Evolutionary conservation across 768 basidiomycete genomes (phyloP), one percentile per base, ranked within the genome.

Genomic region (Boletellus ananiceps): DNA sequence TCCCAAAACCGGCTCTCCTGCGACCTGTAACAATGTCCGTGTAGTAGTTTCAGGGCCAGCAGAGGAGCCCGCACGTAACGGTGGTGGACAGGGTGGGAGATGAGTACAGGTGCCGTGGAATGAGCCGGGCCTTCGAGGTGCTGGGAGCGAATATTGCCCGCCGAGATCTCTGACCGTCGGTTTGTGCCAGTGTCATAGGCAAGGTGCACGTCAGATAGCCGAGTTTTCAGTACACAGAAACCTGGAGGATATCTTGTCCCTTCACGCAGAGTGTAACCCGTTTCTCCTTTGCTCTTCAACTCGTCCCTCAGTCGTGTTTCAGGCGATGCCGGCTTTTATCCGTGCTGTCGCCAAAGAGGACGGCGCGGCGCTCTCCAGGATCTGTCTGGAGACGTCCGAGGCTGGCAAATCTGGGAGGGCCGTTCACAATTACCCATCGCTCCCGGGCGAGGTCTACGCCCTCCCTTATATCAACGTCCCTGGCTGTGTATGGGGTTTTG

Each of bases 341-440:
- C 84, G 88, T 49, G 72, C 63, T 55, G 84, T 76, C 8, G 75
- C 72, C 16, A 70, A 73, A 49, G 68, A 65, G 13, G 88, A 90
- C 58, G 73, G 70, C 15, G 63, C 71, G 2, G 74, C 81, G 0
- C 69, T 92, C 40, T 86, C 84, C 48, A 74, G 68, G 42, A 86
- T 91, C 57, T 92, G 88, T 64, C 74, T 92, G 25, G 71, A 84
- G 46, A 90, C 88, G 4, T 85, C 78, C 16, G 76, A 86, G 46
- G 85, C 84, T 18, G 88, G 88, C 42, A 71, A 68, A 54, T 82
- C 84, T 49, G 85, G 85, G 33, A 80, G 81, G 63, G 57, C 57
- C 33, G 70, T 81, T 25, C 84, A 88, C 68, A 77, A 79, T 35
- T 76, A 74, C 56, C 71, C 71, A 12, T 83, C 85, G 55, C 79